Percentiles rank a stretch among this genome's conserved stretches.
These are phyloP conservation scores for Elasticomyces elasticus DNA, from an alignment of 495 filamentous ascomycete species.

Conservation along the genomic window DNA sequence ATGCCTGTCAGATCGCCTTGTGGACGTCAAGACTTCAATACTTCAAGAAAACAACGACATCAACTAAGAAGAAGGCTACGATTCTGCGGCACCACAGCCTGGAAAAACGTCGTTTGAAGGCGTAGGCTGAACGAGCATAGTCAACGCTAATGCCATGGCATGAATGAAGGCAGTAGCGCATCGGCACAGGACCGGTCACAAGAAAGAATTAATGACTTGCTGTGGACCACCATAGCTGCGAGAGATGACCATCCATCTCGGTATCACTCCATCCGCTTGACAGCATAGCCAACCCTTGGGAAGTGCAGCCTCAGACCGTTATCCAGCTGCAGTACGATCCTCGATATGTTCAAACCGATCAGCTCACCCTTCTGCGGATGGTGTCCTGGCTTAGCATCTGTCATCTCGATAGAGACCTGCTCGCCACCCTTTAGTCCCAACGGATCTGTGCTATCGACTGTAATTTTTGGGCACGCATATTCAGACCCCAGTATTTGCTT, in stretches of 20 bases:
- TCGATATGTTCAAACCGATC: slow-evolving; percentile 3
- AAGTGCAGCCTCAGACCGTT: slow-evolving; percentile 11
- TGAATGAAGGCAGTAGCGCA: too few species aligned
- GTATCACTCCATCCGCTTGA: not conserved
- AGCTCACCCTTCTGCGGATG: slow-evolving; percentile 8
- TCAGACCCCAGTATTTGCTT: slow-evolving; percentile 3
- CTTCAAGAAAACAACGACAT: too few species aligned
- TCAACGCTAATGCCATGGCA: too few species aligned
- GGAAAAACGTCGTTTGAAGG: not conserved
- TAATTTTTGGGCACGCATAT: slow-evolving; percentile 6
- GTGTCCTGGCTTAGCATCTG: slow-evolving; percentile 11
- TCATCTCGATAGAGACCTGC: slow-evolving; percentile 8
- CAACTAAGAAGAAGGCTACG: too few species aligned
- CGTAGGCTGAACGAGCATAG: too few species aligned
- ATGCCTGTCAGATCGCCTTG: too few species aligned
- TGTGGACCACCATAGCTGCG: not conserved
- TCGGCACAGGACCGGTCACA: not conserved
- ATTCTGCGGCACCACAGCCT: not conserved
- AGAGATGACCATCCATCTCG: not conserved
- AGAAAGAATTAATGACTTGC: too few species aligned
- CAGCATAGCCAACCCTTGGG: slow-evolving; percentile 8
- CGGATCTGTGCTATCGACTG: slow-evolving; percentile 6
- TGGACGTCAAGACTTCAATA: too few species aligned
- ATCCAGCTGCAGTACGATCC: slow-evolving; percentile 9
- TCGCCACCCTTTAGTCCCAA: slow-evolving; percentile 5